A percentile compares a stretch with the other conserved stretches of the same genome.
These are phyloP conservation scores for Thraustochytrium sp. DNA, from an alignment of 352 stramenopile species.

Conservation along the genomic window DNA sequence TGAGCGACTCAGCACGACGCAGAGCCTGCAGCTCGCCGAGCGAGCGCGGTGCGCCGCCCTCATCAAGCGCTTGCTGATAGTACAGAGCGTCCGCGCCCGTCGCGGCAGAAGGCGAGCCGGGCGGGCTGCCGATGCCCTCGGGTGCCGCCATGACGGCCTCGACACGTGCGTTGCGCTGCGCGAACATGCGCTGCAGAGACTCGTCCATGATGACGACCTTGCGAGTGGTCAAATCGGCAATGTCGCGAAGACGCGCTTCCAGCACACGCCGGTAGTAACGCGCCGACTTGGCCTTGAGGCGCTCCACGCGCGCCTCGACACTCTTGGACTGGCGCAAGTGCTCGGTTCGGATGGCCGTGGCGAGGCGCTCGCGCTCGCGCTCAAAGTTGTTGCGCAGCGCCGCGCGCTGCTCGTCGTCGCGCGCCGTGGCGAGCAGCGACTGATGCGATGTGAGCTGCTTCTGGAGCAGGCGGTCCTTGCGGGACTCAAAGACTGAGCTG, in stretches of 20 bases:
- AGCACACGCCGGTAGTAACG: background rate
- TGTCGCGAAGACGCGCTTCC: background rate
- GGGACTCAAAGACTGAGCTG: background rate
- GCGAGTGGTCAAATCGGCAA: background rate
- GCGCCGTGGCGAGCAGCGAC: background rate
- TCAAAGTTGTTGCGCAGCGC: conserved; percentile 5
- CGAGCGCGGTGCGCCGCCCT: background rate
- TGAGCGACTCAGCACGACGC: background rate
- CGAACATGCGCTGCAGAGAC: conserved; percentile 28
- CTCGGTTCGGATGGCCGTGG: conserved; percentile 7
- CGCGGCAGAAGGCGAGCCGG: background rate
- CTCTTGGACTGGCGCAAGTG: conserved; percentile 5
- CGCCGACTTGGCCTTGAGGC: background rate
- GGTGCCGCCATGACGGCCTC: background rate
- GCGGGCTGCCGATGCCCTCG: background rate
- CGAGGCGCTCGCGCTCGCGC: conserved; percentile 3
- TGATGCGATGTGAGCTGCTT: conserved; percentile 7
- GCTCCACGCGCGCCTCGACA: background rate
- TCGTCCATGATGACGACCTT: conserved; percentile 31
- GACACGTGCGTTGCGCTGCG: background rate
- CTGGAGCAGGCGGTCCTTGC: conserved; percentile 12
- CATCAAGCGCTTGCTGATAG: background rate
- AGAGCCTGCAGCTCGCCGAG: background rate
- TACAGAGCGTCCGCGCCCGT: background rate
- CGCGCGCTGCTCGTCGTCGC: background rate